Percentiles rank a stretch among this genome's conserved stretches.
Evolutionary conservation across 1,284 basidiomycete species (phyloP).

Genomic region (Agaricales sp.): DNA sequence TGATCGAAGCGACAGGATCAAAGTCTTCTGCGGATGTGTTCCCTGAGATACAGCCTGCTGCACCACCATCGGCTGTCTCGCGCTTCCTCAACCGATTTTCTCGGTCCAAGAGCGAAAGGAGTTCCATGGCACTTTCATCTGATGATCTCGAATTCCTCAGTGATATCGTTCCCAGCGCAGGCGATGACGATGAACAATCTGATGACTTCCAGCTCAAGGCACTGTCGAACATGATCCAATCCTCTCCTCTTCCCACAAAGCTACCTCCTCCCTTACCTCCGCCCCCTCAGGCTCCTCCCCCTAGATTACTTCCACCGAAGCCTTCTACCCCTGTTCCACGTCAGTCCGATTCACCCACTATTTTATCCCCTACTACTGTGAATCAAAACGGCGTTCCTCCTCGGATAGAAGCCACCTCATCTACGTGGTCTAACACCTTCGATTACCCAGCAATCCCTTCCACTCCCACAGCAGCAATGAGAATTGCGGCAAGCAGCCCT

Average conservation of each 20-base stretch:
- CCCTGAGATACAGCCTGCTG: constrained; percentile 13
- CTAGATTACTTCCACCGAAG: too few species aligned
- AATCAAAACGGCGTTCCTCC: neutral
- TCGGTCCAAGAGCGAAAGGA: constrained; percentile 31
- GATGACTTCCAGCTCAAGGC: constrained; percentile 23
- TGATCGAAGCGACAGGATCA: constrained; percentile 14
- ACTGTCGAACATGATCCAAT: constrained; percentile 28
- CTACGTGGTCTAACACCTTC: neutral
- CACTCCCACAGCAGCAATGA: too few species aligned
- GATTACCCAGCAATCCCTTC: too few species aligned
- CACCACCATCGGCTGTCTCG: constrained; percentile 51
- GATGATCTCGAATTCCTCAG: constrained; percentile 70
- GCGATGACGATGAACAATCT: constrained; percentile 23
- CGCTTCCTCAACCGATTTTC: constrained; percentile 65
- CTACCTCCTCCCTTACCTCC: constrained; percentile 23
- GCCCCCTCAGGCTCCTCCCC: constrained; percentile 6
- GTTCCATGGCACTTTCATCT: constrained; percentile 51
- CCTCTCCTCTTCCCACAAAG: constrained; percentile 32
- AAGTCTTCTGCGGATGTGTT: constrained; percentile 12
- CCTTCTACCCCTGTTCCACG: too few species aligned
- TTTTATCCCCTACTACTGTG: neutral
- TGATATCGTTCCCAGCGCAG: constrained; percentile 53
- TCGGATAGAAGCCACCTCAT: neutral
- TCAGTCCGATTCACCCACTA: too few species aligned
- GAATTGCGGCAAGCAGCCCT: too few species aligned